Base-by-base conservation (phyloP, 805 yeast genomes). In the Zygotorulaspora sp. region DNA sequence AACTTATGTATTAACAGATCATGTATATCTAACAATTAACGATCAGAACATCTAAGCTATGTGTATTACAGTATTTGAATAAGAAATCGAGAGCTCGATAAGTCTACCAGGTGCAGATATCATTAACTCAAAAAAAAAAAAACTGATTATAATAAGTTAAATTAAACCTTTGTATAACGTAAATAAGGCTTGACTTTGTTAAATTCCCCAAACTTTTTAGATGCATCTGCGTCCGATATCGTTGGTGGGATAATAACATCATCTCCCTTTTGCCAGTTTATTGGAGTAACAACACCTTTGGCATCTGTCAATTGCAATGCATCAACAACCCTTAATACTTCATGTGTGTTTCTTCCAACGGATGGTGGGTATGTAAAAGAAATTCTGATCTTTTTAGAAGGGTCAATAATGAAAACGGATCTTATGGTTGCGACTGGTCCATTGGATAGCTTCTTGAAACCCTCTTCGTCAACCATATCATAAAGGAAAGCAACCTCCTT, bases 191-290 rank as follows among this genome's bases (percentile, higher is more conserved):
- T 88, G 65, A 88, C 80, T 61, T 78, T 82, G 61, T 75, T 78
- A 72, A 87, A 86, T 48, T 80, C 78, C 50, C 95, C 95, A 67
- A 84, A 88, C 68, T 85, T 84, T 55, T 76, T 75, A 70, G 78
- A 74, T 28, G 87, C 89, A 37, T 72, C 87, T 58, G 75, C 90
- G 62, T 85, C 83, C 41, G 82, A 72, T 40, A 89, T 84, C 32
- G 81, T 66, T 49, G 95, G 94, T 58, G 94, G 96, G 47, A 89
- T 83, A 62, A 88, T 88, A 41, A 89, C 96, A 61, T 88, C 96
- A 55, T 85, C 77, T 50, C 96, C 96, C 38, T 74, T 79, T 41
- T 71, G 73, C 97, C 97, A 88, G 76, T 89, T 78, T 60, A 85
- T 83, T 44, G 96, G 96, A 30, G 96, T 88, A 45, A 85, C 92